These are phyloP conservation scores for Excoecaria cochinchinensis DNA, from an alignment of 345 rosid genomes.

Conservation along the genomic window DNA sequence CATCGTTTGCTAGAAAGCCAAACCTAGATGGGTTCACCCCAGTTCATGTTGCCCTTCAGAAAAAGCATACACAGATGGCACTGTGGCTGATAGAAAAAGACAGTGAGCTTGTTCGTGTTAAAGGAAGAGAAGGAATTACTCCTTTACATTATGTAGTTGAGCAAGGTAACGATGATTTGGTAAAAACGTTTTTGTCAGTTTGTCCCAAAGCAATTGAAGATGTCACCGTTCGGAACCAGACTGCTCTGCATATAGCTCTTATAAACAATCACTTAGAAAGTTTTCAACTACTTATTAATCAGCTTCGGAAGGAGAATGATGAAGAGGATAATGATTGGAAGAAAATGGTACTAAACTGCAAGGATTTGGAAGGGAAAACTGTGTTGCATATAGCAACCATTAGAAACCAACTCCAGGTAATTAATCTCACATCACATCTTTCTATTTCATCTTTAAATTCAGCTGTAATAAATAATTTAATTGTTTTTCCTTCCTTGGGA, in stretches of 20 bases:
- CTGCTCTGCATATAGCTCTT: slow-evolving; percentile 26
- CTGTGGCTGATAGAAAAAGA: slow-evolving; percentile 6
- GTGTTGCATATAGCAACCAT: slow-evolving; percentile 33
- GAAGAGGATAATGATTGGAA: background rate
- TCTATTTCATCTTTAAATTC: background rate
- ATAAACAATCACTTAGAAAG: slow-evolving; percentile 5
- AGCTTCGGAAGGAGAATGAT: background rate
- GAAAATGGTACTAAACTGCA: slow-evolving; percentile 33
- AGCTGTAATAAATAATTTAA: background rate
- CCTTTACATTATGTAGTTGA: slow-evolving; percentile 13
- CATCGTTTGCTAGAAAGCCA: slow-evolving; percentile 35
- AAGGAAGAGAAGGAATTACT: slow-evolving; percentile 27
- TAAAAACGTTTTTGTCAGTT: background rate
- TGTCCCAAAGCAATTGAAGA: slow-evolving; percentile 28
- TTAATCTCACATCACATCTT: background rate
- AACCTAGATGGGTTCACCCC: slow-evolving; percentile 32
- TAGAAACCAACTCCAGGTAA: slow-evolving; percentile 25
- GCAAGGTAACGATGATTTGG: background rate
- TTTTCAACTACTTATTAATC: slow-evolving; percentile 10
- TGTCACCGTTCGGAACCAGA: slow-evolving; percentile 7
- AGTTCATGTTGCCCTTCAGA: slow-evolving; percentile 32
- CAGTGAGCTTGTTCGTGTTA: slow-evolving; percentile 17
- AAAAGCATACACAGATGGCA: slow-evolving; percentile 1
- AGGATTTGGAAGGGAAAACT: slow-evolving; percentile 42
- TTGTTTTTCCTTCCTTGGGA: background rate